Evolutionary conservation across 2,329 filamentous ascomycete genomes (phyloP).

Genomic region (Ceratocystis harringtonii): DNA sequence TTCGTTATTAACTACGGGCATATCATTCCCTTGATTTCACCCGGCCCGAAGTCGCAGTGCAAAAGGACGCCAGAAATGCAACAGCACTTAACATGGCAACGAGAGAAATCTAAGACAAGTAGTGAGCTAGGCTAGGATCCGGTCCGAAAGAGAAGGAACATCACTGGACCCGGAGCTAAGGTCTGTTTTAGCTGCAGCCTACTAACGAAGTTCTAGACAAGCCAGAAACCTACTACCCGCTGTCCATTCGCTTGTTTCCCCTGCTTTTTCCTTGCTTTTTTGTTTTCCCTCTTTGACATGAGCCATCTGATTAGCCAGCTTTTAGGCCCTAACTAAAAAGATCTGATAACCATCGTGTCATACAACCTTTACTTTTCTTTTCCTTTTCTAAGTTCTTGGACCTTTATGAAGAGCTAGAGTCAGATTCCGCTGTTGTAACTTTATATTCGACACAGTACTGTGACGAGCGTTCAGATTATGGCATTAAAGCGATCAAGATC

Average conservation of each 20-base stretch:
- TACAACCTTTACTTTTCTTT: not conserved
- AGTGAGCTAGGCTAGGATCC: not conserved
- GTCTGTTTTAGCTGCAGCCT: no score
- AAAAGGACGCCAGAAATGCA: not conserved
- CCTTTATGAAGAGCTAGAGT: not conserved
- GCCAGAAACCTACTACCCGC: no score
- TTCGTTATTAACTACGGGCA: not conserved
- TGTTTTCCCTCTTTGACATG: constrained; percentile 4
- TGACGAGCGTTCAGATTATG: not conserved
- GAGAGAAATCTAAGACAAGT: not conserved
- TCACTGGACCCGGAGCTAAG: no score
- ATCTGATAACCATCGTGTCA: not conserved
- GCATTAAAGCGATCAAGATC: not conserved
- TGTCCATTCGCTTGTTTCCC: not conserved
- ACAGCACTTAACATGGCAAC: not conserved
- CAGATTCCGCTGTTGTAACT: not conserved
- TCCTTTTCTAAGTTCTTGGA: not conserved
- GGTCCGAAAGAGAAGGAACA: not conserved
- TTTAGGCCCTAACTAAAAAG: not conserved
- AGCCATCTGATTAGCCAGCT: constrained; percentile 1
- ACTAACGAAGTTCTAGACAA: no score
- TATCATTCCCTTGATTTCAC: not conserved
- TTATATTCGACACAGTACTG: constrained; percentile 8
- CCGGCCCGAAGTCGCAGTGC: constrained; percentile 1
- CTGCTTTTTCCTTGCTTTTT: not conserved